Percentiles rank a stretch among this genome's conserved stretches.
Conservation (phyloP, 1,284 basidiomycete genomes). For the Ustilago trichophora region DNA sequence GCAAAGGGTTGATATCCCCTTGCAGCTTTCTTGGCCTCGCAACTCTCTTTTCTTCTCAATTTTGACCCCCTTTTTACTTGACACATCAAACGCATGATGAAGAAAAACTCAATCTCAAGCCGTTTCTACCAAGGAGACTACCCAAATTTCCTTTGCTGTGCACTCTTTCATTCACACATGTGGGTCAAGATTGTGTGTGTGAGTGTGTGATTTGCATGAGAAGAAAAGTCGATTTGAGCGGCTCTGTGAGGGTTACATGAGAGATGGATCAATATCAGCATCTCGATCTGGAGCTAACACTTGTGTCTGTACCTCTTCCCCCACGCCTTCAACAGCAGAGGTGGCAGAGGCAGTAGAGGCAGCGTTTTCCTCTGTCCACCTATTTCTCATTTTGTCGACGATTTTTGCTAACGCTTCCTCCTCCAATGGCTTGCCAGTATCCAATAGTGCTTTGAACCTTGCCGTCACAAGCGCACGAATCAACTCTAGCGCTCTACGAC, state of each 20-base stretch:
- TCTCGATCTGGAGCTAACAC: too few relatives aligned
- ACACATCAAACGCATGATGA: background rate
- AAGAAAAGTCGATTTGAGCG: background rate
- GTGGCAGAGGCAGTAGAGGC: too few relatives aligned
- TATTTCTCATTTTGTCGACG: slow-evolving; percentile 4
- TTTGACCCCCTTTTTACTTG: background rate
- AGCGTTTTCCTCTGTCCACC: slow-evolving; percentile 39
- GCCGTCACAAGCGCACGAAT: slow-evolving; percentile 40
- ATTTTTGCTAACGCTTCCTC: background rate
- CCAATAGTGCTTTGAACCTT: slow-evolving; percentile 40
- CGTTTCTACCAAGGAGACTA: background rate
- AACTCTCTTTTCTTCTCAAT: background rate
- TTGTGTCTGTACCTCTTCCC: too few relatives aligned
- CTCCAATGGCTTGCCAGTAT: slow-evolving; percentile 10
- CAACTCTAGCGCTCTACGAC: slow-evolving; percentile 40
- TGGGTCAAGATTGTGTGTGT: too few relatives aligned
- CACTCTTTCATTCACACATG: too few relatives aligned
- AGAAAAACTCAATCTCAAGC: background rate
- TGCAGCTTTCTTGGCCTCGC: slow-evolving; percentile 8
- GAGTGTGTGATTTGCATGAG: background rate
- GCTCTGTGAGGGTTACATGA: too few relatives aligned
- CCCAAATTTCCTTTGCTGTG: too few relatives aligned
- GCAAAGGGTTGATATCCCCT: slow-evolving; percentile 48
- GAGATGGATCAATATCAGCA: slow-evolving; percentile 1
- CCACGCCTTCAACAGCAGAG: too few relatives aligned